Evolutionary conservation across 805 yeast species (phyloP).

Genomic region (Pichia nakasei): DNA sequence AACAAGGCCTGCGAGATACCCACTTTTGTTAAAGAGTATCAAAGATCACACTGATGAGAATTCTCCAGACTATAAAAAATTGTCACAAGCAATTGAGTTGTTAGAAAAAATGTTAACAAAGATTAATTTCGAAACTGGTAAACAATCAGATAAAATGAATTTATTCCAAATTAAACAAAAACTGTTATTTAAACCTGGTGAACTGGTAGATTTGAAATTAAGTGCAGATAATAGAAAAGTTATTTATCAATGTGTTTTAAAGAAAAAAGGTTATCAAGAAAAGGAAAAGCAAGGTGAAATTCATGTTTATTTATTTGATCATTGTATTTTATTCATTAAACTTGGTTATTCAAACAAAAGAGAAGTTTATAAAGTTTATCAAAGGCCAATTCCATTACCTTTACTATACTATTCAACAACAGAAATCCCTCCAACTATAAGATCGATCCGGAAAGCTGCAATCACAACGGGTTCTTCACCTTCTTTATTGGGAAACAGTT

Average conservation of each 20-base stretch:
- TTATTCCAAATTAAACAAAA: conserved; percentile 80
- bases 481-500: conserved; percentile 16
- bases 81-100: conserved; percentile 65
- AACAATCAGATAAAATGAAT: conserved; percentile 85
- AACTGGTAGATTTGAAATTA: conserved; percentile 76
- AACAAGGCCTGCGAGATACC: conserved; percentile 92
- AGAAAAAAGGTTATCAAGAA: conserved; percentile 61
- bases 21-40: conserved; percentile 72
- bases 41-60: conserved; percentile 74
- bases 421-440: conserved; percentile 66
- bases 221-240: conserved; percentile 75
- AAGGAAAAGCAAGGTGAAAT: conserved; percentile 69
- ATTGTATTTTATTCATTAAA: conserved; percentile 76
- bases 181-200: conserved; percentile 72
- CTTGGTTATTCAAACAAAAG: conserved; percentile 81
- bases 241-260: conserved; percentile 66
- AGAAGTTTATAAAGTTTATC: conserved; percentile 85
- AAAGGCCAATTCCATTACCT: conserved; percentile 79
- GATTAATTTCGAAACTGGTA: conserved; percentile 85
- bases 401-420: conserved; percentile 64
- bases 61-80: conserved; percentile 58
- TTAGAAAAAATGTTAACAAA: conserved; percentile 66
- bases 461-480: conserved; percentile 27
- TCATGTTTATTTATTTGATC: conserved; percentile 81
- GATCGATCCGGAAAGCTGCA: conserved; percentile 33